These are phyloP conservation scores for Paxillus involutus DNA, from an alignment of 768 basidiomycete species.

Conservation along the genomic window DNA sequence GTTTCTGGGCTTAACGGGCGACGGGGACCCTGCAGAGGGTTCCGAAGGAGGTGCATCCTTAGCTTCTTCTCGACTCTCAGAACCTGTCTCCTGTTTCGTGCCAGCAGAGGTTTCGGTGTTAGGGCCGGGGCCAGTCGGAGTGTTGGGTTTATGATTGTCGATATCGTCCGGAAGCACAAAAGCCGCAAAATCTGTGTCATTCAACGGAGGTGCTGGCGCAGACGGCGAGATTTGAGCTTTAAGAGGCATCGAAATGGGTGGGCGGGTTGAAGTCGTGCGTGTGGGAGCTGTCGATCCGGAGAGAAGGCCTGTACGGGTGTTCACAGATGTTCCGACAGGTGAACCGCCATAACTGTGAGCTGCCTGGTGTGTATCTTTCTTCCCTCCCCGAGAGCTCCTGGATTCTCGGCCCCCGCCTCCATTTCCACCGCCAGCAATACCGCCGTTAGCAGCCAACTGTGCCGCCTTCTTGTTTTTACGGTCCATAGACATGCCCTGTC, in stretches of 20 bases:
- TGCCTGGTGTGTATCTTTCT: constrained; percentile 34
- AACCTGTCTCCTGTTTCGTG: constrained; percentile 9
- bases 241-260: constrained; percentile 65
- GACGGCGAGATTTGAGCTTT: constrained; percentile 75
- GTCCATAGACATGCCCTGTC: constrained; percentile 94
- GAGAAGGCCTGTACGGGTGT: constrained; percentile 25
- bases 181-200: constrained; percentile 72
- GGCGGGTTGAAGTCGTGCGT: constrained; percentile 48
- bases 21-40: constrained; percentile 5
- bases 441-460: constrained; percentile 57
- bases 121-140: constrained; percentile 3
- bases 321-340: constrained; percentile 4
- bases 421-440: constrained; percentile 33
- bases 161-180: constrained; percentile 66
- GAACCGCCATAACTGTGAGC: constrained; percentile 16
- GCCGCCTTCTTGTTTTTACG: constrained; percentile 96
- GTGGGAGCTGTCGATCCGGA: constrained; percentile 72
- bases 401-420: constrained; percentile 33
- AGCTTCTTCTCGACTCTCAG: constrained; percentile 7
- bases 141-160: constrained; percentile 19
- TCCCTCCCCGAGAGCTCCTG: constrained; percentile 34
- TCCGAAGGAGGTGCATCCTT: not conserved
- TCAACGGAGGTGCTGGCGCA: constrained; percentile 75
- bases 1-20: constrained; percentile 24
- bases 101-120: constrained; percentile 1